phyloP scores from a whole-genome alignment of 108 stramenopile species.

The Bacterosira constricta region DNA sequence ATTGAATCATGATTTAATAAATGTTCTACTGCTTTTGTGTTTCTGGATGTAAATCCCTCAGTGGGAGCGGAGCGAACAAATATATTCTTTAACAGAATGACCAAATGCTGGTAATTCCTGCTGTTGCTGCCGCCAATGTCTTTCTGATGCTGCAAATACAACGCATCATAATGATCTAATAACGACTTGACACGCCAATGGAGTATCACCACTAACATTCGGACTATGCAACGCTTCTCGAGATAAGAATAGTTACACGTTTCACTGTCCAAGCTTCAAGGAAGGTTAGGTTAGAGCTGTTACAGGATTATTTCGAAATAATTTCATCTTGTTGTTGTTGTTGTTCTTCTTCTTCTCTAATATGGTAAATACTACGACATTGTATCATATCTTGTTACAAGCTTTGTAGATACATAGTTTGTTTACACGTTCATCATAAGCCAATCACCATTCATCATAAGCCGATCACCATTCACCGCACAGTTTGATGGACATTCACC shows the following conservation, averaged over 20 bases:
- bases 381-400: no score
- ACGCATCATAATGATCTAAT: constrained; percentile 41
- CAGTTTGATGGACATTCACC: no score
- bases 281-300: no score
- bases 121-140: background rate
- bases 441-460: no score
- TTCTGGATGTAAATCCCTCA: constrained; percentile 77
- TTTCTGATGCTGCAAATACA: background rate
- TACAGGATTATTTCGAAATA: no score
- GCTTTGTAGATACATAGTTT: no score
- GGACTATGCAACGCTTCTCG: constrained; percentile 18
- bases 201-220: constrained; percentile 72
- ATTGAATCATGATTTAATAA: constrained; percentile 86
- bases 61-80: constrained; percentile 83
- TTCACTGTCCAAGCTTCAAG: no score
- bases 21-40: constrained; percentile 59
- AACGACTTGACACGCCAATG: constrained; percentile 68
- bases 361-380: no score
- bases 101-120: constrained; percentile 42
- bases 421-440: no score
- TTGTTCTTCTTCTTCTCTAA: no score
- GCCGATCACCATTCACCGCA: no score
- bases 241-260: constrained; percentile 55
- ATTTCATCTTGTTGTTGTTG: no score
- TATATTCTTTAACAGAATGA: constrained; percentile 72